A percentile compares a stretch with the other conserved stretches of the same genome.
These are phyloP conservation scores for Fraxinus ornus DNA, from an alignment of 305 asterid species.

Conservation along the genomic window DNA sequence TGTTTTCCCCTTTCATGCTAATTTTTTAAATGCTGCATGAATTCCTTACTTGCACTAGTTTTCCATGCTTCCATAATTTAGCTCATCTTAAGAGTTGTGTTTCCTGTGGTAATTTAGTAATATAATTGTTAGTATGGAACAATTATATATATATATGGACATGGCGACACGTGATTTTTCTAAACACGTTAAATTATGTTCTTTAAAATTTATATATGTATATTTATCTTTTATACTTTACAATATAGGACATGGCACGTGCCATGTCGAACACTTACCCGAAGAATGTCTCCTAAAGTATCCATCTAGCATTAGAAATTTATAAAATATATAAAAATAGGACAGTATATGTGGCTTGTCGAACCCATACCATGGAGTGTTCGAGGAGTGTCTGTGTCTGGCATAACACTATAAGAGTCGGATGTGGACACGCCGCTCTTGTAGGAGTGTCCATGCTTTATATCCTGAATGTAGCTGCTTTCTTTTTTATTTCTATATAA, in stretches of 20 bases:
- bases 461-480: not conserved
- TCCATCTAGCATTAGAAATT: not conserved
- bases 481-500: not conserved
- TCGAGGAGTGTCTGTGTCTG: not conserved
- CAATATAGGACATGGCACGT: not conserved
- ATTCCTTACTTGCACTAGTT: not conserved
- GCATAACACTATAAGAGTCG: not conserved
- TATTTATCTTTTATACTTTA: too few species aligned
- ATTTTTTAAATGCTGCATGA: not conserved
- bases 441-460: not conserved
- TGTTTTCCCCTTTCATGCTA: not conserved
- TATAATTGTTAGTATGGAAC: not conserved
- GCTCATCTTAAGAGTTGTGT: not conserved
- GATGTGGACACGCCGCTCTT: not conserved
- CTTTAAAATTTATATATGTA: too few species aligned
- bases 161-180: not conserved
- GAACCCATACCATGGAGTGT: not conserved
- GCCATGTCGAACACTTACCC: not conserved
- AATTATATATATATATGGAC: not conserved
- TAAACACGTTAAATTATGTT: not conserved
- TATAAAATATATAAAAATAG: not conserved
- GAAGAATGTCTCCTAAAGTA: not conserved
- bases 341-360: not conserved
- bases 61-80: not conserved
- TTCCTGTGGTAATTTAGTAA: not conserved